These are phyloP conservation scores for Zoysia japonica DNA, from an alignment of 176 grass and related monocot species.

Conservation along the genomic window DNA sequence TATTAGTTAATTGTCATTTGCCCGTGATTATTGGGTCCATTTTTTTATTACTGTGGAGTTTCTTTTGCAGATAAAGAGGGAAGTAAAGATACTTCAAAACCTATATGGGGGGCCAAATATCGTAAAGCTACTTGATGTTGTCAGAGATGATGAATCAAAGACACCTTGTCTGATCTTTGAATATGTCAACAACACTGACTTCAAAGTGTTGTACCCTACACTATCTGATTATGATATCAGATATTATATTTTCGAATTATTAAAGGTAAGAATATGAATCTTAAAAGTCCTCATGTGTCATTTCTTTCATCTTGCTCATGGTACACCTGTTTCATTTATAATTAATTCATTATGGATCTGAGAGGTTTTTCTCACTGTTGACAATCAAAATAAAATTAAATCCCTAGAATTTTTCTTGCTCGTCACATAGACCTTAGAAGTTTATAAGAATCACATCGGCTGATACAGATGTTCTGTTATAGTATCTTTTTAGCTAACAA, in stretches of 20 bases:
- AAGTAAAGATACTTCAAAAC: slow-evolving; percentile 99
- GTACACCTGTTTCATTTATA: slow-evolving; percentile 13
- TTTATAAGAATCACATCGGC: no score
- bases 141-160: slow-evolving; percentile 95
- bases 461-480: slow-evolving; percentile 1
- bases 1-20: neutral
- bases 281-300: neutral
- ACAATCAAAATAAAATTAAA: slow-evolving; percentile 5
- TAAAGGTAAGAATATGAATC: slow-evolving; percentile 63
- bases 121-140: slow-evolving; percentile 90
- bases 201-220: slow-evolving; percentile 91
- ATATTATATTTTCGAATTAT: slow-evolving; percentile 93
- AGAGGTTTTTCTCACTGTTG: neutral
- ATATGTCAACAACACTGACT: slow-evolving; percentile 90
- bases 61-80: slow-evolving; percentile 84
- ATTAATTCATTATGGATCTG: neutral
- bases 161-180: slow-evolving; percentile 94
- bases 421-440: neutral
- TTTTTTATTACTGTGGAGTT: slow-evolving; percentile 22
- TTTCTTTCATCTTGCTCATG: slow-evolving; percentile 7
- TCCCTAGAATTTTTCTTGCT: neutral
- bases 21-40: neutral
- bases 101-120: slow-evolving; percentile 91
- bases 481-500: neutral
- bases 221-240: slow-evolving; percentile 87